Evolutionary conservation across 805 yeast species (phyloP), one percentile per base, ranked within the genome.

Genomic region (Ogataea angusta): DNA sequence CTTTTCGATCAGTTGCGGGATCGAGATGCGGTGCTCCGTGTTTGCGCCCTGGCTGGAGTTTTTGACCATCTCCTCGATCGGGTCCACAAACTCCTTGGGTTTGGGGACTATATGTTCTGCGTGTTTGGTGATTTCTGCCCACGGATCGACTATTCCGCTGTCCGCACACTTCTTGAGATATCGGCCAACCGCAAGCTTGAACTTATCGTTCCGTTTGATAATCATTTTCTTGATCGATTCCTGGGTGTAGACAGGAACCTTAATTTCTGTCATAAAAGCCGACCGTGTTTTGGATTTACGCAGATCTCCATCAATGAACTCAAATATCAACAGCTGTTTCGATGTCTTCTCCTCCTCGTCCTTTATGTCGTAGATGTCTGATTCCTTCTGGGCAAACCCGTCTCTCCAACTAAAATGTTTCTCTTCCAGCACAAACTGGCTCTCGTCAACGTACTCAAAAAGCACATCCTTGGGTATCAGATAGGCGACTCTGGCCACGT

Each of bases 361-460:
- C 45, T 75, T 72, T 15, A 78, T 62, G 33, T 75, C 68, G 40
- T 69, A 75, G 29, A 75, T 66, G 54, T 77, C 83, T 9, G 66
- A 62, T 29, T 76, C 79, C 33, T 76, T 74, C 51, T 78, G 82
- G 29, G 76, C 68, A 36, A 67, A 80, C 3, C 84, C 85, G 34
- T 72, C 72, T 43, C 47, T 53, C 69, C 67, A 62, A 14, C 61
- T 62, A 41, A 67, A 60, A 28, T 71, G 69, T 40, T 68, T 68
- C 36, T 73, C 76, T 8, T 65, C 70, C 30, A 71, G 57, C 12
- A 70, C 67, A 25, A 73, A 63, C 40, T 65, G 90, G 53, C 82
- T 82, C 56, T 83, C 88, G 58, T 90, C 96, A 31, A 84, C 80
- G 57, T 85, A 90, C 36, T 79, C 85, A 53, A 81, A 80, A 2